Conservation (phyloP, 176 grass and related monocot species). For the Carex myosuroides region DNA sequence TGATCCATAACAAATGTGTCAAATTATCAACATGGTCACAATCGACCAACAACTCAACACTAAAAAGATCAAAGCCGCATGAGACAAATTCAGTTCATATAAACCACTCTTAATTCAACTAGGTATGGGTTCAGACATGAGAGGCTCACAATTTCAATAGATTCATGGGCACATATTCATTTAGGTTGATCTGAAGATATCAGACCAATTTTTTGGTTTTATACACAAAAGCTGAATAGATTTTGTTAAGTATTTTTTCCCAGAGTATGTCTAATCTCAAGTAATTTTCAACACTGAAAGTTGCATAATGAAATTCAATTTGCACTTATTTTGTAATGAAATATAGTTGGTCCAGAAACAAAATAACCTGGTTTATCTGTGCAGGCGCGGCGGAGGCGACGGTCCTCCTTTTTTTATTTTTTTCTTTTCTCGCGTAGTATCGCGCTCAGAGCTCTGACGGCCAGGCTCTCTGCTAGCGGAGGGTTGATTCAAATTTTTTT, state of each 20-base stretch:
- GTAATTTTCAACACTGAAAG: background rate
- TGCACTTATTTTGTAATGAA: background rate
- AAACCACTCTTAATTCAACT: background rate
- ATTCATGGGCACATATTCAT: background rate
- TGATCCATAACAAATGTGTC: background rate
- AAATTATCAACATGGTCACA: background rate
- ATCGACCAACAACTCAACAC: background rate
- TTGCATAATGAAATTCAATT: background rate
- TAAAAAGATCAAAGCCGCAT: background rate
- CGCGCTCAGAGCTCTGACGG: too few species aligned
- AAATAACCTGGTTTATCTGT: slow-evolving; percentile 36
- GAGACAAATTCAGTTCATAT: background rate
- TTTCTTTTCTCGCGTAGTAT: too few species aligned
- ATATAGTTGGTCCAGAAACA: background rate
- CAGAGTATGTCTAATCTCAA: background rate
- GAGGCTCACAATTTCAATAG: background rate
- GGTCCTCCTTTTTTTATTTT: too few species aligned
- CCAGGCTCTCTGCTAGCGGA: too few species aligned
- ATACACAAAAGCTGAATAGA: background rate
- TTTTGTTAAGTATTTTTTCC: too few species aligned
- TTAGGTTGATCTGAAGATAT: background rate
- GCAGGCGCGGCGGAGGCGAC: too few species aligned
- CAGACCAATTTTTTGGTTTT: background rate
- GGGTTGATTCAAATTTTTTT: too few species aligned
- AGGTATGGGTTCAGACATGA: background rate